These are phyloP conservation scores for Penicillium frequentans DNA, from an alignment of 2,329 filamentous ascomycete species.

Conservation along the genomic window DNA sequence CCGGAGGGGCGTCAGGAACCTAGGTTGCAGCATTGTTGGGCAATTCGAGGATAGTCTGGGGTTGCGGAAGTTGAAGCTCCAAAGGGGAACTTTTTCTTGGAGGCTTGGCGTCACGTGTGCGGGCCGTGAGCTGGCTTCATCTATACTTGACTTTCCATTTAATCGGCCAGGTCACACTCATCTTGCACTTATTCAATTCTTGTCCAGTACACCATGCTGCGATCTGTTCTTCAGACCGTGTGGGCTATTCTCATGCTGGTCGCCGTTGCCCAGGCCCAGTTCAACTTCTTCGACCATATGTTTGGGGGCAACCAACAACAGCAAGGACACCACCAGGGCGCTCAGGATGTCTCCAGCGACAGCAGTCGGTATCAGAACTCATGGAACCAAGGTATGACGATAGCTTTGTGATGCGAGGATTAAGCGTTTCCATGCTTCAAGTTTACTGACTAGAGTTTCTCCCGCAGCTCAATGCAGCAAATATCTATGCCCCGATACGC, in stretches of 20 bases:
- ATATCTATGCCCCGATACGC: constrained; percentile 90
- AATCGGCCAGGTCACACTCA: neutral
- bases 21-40: constrained; percentile 45
- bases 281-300: constrained; percentile 98
- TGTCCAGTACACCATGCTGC: constrained; percentile 24
- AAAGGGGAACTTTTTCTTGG: constrained; percentile 30
- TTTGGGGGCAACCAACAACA: constrained; percentile 67
- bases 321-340: constrained; percentile 56
- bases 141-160: neutral
- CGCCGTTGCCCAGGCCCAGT: constrained; percentile 69
- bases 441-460: neutral
- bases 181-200: neutral
- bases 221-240: constrained; percentile 27
- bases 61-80: constrained; percentile 19
- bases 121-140: constrained; percentile 33
- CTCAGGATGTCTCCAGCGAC: constrained; percentile 80
- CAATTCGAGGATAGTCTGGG: constrained; percentile 11
- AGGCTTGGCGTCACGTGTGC: constrained; percentile 31
- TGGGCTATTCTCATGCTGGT: constrained; percentile 59
- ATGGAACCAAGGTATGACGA: constrained; percentile 63
- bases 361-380: constrained; percentile 73
- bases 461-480: constrained; percentile 76
- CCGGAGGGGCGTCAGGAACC: constrained; percentile 40
- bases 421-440: neutral
- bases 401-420: neutral